phyloP scores from a whole-genome alignment of 495 filamentous ascomycete genomes.

The Pyrenula massariospora region DNA sequence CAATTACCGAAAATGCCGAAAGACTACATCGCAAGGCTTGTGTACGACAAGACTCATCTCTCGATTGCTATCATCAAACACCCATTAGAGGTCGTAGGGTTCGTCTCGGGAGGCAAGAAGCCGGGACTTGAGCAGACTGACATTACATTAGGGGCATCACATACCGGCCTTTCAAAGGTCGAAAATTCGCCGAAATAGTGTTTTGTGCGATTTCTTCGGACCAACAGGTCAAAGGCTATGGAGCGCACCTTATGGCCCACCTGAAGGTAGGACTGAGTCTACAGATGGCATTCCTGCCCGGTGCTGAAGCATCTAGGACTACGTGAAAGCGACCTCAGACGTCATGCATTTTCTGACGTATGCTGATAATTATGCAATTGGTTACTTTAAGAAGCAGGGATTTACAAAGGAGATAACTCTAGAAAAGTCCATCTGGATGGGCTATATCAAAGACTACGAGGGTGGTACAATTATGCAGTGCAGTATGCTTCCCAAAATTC shows the following conservation, averaged over 20 bases:
- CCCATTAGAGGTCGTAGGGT: conserved; percentile 83
- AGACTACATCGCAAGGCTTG: conserved; percentile 92
- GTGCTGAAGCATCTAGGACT: conserved; percentile 45
- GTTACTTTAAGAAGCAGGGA: conserved; percentile 98
- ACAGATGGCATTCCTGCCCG: background rate
- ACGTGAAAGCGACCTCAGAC: conserved; percentile 90
- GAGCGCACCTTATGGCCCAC: conserved; percentile 95
- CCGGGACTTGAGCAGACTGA: conserved; percentile 7
- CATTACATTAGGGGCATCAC: conserved; percentile 65
- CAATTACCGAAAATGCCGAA: conserved; percentile 98
- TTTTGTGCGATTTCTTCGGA: conserved; percentile 97
- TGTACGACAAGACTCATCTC: conserved; percentile 92
- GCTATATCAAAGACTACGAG: conserved; percentile 99
- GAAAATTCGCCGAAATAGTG: conserved; percentile 94
- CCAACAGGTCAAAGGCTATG: conserved; percentile 97
- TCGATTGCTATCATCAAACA: conserved; percentile 97
- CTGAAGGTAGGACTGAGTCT: conserved; percentile 46
- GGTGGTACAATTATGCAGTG: conserved; percentile 99
- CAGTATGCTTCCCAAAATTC: conserved; percentile 87
- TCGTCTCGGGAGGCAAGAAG: conserved; percentile 10
- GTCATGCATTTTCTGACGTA: conserved; percentile 99
- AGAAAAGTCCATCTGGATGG: conserved; percentile 89
- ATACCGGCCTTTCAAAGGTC: conserved; percentile 86
- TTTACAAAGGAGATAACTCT: conserved; percentile 98
- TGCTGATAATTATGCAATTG: conserved; percentile 97